phyloP scores from a whole-genome alignment of 768 basidiomycete species.

The Gloeopeniophorella convolvens region DNA sequence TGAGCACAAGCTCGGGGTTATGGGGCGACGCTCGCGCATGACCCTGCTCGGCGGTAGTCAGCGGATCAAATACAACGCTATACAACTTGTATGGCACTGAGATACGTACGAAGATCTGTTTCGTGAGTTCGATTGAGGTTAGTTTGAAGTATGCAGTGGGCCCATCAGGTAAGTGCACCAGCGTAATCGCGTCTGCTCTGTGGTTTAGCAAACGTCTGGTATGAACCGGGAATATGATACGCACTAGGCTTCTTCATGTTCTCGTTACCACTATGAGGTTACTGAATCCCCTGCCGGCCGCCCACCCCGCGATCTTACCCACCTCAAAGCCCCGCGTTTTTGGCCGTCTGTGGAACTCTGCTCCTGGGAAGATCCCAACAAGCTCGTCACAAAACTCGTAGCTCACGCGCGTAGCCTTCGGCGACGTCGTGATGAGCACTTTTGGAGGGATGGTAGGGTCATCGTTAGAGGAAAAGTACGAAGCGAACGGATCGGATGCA shows the following conservation, averaged over 20 bases:
- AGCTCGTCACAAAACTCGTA: slow-evolving; percentile 93
- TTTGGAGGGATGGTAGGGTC: slow-evolving; percentile 75
- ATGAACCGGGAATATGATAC: slow-evolving; percentile 8
- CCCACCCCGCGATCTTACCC: slow-evolving; percentile 90
- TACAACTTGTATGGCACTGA: too few species aligned
- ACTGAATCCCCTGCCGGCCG: slow-evolving; percentile 79
- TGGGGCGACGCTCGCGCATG: slow-evolving; percentile 92
- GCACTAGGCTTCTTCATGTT: slow-evolving; percentile 86
- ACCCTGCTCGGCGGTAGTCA: slow-evolving; percentile 43
- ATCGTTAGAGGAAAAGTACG: slow-evolving; percentile 62
- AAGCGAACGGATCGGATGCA: slow-evolving; percentile 68
- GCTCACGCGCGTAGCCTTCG: slow-evolving; percentile 80
- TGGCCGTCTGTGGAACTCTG: slow-evolving; percentile 80
- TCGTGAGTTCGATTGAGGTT: slow-evolving; percentile 78
- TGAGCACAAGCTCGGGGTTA: slow-evolving; percentile 90
- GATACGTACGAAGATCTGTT: slow-evolving; percentile 70
- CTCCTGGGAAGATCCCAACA: slow-evolving; percentile 84
- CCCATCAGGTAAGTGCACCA: slow-evolving; percentile 85
- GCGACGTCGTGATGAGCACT: slow-evolving; percentile 85
- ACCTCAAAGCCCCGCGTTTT: slow-evolving; percentile 89
- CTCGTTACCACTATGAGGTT: slow-evolving; percentile 94
- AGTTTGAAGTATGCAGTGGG: slow-evolving; percentile 96
- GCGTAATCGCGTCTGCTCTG: slow-evolving; percentile 77
- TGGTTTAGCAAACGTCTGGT: not conserved
- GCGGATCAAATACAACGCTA: not conserved